These are phyloP conservation scores for Yarrowia sp. DNA, from an alignment of 805 yeast species.

Conservation along the genomic window DNA sequence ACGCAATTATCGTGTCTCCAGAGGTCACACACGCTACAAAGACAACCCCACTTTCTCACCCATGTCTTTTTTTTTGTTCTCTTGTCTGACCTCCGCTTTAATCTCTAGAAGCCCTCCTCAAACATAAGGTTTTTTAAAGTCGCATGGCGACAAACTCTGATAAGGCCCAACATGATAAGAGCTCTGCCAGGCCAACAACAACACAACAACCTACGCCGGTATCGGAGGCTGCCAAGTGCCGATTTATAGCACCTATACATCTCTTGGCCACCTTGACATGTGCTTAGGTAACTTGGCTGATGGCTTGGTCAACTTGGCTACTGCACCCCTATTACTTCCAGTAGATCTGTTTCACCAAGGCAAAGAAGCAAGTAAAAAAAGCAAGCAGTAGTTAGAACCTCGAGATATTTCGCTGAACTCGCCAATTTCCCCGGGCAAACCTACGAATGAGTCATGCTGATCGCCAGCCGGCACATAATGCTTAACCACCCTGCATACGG, in stretches of 20 bases:
- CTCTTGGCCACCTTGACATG: background rate
- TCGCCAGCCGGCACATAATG: background rate
- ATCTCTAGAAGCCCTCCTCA: background rate
- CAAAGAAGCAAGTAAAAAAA: background rate
- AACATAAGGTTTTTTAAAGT: background rate
- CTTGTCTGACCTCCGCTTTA: background rate
- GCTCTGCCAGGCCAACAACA: too few species aligned
- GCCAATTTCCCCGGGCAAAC: background rate
- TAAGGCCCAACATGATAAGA: constrained; percentile 9
- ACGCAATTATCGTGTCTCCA: background rate
- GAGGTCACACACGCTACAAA: background rate
- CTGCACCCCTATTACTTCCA: background rate
- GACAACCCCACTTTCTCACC: constrained; percentile 8
- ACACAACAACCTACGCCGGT: background rate
- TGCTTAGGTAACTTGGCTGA: background rate
- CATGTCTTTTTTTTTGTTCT: background rate
- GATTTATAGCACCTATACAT: too few species aligned
- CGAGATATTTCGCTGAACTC: too few species aligned
- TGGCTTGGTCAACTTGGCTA: background rate
- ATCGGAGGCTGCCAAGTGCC: background rate
- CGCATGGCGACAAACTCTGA: constrained; percentile 4
- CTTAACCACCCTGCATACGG: constrained; percentile 19
- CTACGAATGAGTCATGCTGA: constrained; percentile 20
- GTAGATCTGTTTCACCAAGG: background rate
- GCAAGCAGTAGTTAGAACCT: background rate